Percentiles rank a stretch among this genome's conserved stretches.
These are phyloP conservation scores for Mollisia scopiformis DNA, from an alignment of 2,329 filamentous ascomycete genomes.

Conservation along the genomic window DNA sequence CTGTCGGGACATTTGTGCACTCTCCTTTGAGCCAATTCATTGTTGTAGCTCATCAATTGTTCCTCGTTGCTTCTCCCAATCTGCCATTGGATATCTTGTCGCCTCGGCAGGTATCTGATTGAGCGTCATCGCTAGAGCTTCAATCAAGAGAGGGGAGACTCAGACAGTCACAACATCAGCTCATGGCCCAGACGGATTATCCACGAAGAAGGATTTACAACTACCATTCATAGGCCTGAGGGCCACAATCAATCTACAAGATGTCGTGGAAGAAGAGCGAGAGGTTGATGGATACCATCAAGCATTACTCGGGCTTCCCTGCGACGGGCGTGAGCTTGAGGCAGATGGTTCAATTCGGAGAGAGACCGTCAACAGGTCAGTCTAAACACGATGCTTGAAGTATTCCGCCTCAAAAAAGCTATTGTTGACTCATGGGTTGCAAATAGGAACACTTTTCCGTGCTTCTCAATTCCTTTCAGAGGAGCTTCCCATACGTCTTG, in stretches of 20 bases:
- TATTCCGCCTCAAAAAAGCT: neutral
- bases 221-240: slow-evolving; percentile 31
- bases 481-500: slow-evolving; percentile 94
- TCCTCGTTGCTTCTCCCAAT: neutral
- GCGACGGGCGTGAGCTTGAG: slow-evolving; percentile 94
- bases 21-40: neutral
- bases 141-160: slow-evolving; percentile 20
- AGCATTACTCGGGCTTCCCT: slow-evolving; percentile 95
- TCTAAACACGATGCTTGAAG: slow-evolving; percentile 14
- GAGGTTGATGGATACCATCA: slow-evolving; percentile 94
- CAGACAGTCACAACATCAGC: slow-evolving; percentile 14
- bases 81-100: neutral
- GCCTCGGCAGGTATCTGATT: slow-evolving; percentile 9
- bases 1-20: neutral
- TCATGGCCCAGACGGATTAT: slow-evolving; percentile 15
- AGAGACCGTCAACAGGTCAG: slow-evolving; percentile 86
- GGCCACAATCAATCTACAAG: slow-evolving; percentile 38
- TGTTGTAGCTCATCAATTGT: slow-evolving; percentile 2
- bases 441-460: slow-evolving; percentile 86
- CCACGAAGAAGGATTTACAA: slow-evolving; percentile 24
- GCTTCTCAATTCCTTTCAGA: slow-evolving; percentile 98
- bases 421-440: slow-evolving; percentile 12
- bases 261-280: slow-evolving; percentile 96
- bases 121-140: slow-evolving; percentile 10
- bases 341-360: slow-evolving; percentile 99